phyloP scores from a whole-genome alignment of 257 asterid species.

The Fraxinus americana region DNA sequence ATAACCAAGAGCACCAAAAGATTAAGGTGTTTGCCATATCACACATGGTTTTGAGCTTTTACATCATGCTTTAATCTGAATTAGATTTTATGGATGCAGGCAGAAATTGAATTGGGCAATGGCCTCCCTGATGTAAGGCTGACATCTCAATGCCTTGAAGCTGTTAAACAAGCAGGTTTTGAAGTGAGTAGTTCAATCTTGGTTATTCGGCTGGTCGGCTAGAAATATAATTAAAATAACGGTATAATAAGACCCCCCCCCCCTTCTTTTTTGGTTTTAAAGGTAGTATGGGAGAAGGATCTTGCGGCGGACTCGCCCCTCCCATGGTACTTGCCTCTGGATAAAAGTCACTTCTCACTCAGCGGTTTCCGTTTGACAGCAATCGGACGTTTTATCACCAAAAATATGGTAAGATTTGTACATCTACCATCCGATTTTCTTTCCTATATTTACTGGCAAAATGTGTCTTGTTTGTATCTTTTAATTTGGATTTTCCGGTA shows the following conservation, averaged over 20 bases:
- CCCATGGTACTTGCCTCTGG: slow-evolving; percentile 95
- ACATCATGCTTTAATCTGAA: slow-evolving; percentile 7
- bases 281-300: slow-evolving; percentile 92
- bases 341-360: slow-evolving; percentile 77
- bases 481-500: neutral
- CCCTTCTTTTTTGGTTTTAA: slow-evolving; percentile 13
- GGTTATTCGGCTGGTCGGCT: neutral
- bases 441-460: neutral
- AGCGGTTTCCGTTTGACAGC: slow-evolving; percentile 87
- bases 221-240: neutral
- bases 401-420: slow-evolving; percentile 59
- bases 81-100: slow-evolving; percentile 41
- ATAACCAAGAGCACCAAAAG: slow-evolving; percentile 69
- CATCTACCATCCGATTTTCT: neutral
- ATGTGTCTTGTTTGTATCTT: neutral
- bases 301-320: slow-evolving; percentile 83
- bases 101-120: slow-evolving; percentile 93
- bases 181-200: slow-evolving; percentile 55
- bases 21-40: slow-evolving; percentile 62
- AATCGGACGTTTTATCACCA: slow-evolving; percentile 77
- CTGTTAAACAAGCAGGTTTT: slow-evolving; percentile 80
- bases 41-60: neutral
- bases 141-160: slow-evolving; percentile 74
- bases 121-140: slow-evolving; percentile 87
- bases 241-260: neutral